A percentile compares a stretch with the other conserved stretches of the same genome.
phyloP scores from a whole-genome alignment of 208 protist genomes.

The Trypanosoma boissoni region DNA sequence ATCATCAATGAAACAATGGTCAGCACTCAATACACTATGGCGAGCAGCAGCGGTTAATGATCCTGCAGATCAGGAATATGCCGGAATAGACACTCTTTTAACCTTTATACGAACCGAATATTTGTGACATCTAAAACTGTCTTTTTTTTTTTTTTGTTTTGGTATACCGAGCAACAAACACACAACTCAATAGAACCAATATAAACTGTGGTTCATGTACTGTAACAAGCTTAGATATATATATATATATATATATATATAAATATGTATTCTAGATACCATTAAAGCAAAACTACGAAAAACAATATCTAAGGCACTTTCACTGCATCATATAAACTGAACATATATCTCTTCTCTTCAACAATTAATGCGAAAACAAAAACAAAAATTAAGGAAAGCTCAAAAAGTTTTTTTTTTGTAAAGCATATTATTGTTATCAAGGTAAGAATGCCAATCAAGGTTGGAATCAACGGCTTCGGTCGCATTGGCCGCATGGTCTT shows the following conservation, averaged over 20 bases:
- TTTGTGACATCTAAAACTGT: neutral
- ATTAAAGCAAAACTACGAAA: no score
- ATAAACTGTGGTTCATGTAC: no score
- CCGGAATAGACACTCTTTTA: conserved; percentile 12
- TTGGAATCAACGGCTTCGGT: conserved; percentile 99
- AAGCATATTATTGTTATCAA: conserved; percentile 8
- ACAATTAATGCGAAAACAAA: no score
- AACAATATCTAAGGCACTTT: no score
- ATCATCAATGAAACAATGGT: conserved; percentile 5
- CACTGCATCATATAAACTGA: no score
- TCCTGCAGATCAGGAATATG: conserved; percentile 13
- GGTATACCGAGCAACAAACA: neutral
- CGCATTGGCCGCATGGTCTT: conserved; percentile 98
- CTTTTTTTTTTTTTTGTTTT: no score
- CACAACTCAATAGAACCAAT: conserved; percentile 4
- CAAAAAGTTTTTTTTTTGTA: no score
- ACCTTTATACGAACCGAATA: neutral
- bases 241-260: no score
- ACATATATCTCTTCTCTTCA: no score
- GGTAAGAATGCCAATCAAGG: conserved; percentile 49
- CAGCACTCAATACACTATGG: conserved; percentile 25
- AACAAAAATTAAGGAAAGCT: no score
- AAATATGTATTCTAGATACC: no score
- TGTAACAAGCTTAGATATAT: no score
- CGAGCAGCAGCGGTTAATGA: conserved; percentile 17